Evolutionary conservation across 805 yeast genomes (phyloP).

Genomic region (Ogataea nitratoaversa): DNA sequence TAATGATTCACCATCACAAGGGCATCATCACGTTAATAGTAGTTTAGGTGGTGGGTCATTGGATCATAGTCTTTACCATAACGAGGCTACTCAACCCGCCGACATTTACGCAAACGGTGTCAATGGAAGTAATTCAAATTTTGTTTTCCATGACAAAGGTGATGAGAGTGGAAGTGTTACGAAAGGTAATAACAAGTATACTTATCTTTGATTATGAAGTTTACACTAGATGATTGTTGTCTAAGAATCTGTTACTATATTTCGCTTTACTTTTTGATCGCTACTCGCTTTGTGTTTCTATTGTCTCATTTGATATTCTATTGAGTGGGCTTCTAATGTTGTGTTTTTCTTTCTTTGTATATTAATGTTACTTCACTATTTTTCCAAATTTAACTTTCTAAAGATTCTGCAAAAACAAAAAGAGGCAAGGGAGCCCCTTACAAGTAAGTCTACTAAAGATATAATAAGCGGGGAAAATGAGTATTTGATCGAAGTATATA

Average conservation of each 20-base stretch:
- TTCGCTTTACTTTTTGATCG: background rate
- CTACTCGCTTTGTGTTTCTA: background rate
- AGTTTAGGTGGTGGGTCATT: slow-evolving; percentile 10
- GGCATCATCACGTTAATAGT: background rate
- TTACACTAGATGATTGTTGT: background rate
- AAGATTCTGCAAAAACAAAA: no score
- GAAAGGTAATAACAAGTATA: background rate
- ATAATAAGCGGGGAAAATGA: background rate
- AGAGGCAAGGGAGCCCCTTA: no score
- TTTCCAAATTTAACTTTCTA: no score
- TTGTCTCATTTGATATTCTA: background rate
- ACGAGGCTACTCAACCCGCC: slow-evolving; percentile 8
- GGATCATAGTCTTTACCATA: slow-evolving; percentile 10
- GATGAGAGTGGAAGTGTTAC: background rate
- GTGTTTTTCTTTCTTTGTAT: background rate
- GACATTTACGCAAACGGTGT: slow-evolving; percentile 7
- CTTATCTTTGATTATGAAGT: background rate
- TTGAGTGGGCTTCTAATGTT: no score
- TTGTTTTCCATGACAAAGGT: background rate
- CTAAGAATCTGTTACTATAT: background rate
- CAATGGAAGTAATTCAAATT: slow-evolving; percentile 3
- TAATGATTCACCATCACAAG: background rate
- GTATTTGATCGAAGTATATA: background rate
- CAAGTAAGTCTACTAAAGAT: no score
- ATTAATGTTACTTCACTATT: no score